Evolutionary conservation across 768 basidiomycete species (phyloP), one percentile per base, ranked within the genome.

Genomic region (Mycena maculata): DNA sequence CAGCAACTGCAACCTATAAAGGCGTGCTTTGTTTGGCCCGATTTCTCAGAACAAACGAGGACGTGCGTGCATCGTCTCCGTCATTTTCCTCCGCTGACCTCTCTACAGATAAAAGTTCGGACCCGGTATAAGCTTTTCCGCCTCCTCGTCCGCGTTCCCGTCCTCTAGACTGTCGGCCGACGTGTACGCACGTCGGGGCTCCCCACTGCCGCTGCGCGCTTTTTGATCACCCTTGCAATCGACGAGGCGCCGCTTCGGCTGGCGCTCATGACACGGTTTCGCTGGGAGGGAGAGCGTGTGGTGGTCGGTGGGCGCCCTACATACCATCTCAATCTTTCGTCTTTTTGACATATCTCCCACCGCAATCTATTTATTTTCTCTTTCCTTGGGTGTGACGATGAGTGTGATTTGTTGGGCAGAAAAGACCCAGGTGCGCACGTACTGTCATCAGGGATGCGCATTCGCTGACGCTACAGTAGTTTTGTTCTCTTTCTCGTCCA

Each of bases 131-230:
- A 90, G 88, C 87, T 86, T 80, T 85, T 87, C 90, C 90, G 89
- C 87, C 87, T 93, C 88, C 92, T 88, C 87, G 92, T 87, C 91
- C 93, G 93, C 93, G 93, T 95, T 93, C 92, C 92, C 91, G 92
- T 93, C 90, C 88, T 86, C 92, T 84, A 93, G 86, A 93, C 41
- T 68, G 74, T 63, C 50, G 68, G 60, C 68, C 60, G 68, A 54
- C 68, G 53, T 65, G 44, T 44, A 56, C 55, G 88, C 63, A 78
- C 78, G 61, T 81, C 68, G 69, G 60, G 79, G 81, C 77, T 76
- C 76, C 65, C 36, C 73, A 72, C 76, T 71, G 80, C 80, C 50
- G 78, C 70, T 73, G 77, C 73, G 63, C 71, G 70, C 73, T 68
- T 75, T 70, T 77, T 67, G 67, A 72, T 71, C 67, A 73, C 72